Percentiles rank a stretch among this genome's conserved stretches.
These are phyloP conservation scores for Schizophyllum amplum DNA, from an alignment of 1,284 basidiomycete genomes.

Conservation along the genomic window DNA sequence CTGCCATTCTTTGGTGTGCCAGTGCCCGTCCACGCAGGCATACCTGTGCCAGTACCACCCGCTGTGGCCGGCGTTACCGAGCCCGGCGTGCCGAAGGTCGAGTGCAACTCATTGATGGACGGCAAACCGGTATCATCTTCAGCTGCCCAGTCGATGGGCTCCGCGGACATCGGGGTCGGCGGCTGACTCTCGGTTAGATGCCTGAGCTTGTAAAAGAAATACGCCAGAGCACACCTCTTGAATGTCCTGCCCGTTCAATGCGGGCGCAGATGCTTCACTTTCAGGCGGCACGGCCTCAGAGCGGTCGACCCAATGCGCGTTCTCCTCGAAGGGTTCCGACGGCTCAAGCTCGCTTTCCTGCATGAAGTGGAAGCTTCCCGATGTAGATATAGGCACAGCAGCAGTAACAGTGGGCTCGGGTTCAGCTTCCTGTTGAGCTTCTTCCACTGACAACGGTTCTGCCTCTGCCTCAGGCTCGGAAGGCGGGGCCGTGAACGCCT, in stretches of 20 bases:
- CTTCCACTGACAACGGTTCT: constrained; percentile 19
- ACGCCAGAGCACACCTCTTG: constrained; percentile 13
- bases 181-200: constrained; percentile 5
- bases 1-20: constrained; percentile 19
- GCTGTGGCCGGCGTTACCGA: constrained; percentile 45
- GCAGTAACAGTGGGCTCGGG: not conserved
- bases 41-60: constrained; percentile 8
- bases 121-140: constrained; percentile 51
- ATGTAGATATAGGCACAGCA: constrained; percentile 11
- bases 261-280: constrained; percentile 15
- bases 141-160: constrained; percentile 50
- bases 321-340: constrained; percentile 32
- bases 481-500: constrained; percentile 38
- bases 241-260: constrained; percentile 22
- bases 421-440: constrained; percentile 10
- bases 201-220: constrained; percentile 2
- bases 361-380: constrained; percentile 66
- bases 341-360: constrained; percentile 68
- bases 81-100: constrained; percentile 40
- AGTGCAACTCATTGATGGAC: constrained; percentile 48
- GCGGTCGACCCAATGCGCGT: constrained; percentile 43
- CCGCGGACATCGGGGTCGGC: constrained; percentile 13
- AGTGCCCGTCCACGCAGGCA: constrained; percentile 2
- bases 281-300: constrained; percentile 23
- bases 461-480: constrained; percentile 26